Evolutionary conservation across 202 grass and related monocot species (phyloP).

Genomic region (Setaria viridis): DNA sequence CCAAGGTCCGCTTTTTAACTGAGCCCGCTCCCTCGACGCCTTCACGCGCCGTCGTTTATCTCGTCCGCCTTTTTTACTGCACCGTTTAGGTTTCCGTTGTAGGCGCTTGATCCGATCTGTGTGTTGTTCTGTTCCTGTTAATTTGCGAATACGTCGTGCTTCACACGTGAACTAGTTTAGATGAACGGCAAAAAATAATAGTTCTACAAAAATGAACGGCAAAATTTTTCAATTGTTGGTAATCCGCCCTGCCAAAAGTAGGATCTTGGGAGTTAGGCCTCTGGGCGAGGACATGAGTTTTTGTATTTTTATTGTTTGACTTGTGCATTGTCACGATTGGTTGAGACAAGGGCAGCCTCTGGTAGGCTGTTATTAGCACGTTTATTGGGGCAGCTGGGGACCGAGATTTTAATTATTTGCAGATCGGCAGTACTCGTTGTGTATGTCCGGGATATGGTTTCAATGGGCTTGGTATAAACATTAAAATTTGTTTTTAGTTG

Average conservation of each 20-base stretch:
- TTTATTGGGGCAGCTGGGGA: neutral
- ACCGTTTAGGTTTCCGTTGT: neutral
- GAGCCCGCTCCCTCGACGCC: neutral
- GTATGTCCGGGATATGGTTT: neutral
- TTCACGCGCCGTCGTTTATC: neutral
- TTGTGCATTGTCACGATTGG: conserved; percentile 10
- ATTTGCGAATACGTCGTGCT: neutral
- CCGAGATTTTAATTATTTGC: neutral
- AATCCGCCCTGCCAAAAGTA: neutral
- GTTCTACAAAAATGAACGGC: neutral
- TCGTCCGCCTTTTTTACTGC: neutral
- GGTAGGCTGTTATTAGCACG: neutral
- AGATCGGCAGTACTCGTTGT: neutral
- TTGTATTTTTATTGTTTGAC: conserved; percentile 35
- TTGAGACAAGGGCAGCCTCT: neutral
- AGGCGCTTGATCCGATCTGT: conserved; percentile 36
- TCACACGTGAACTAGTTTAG: neutral
- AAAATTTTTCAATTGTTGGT: neutral
- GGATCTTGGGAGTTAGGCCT: neutral
- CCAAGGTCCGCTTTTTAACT: conserved; percentile 51
- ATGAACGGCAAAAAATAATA: neutral
- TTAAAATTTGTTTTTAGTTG: neutral
- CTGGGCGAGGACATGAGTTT: neutral
- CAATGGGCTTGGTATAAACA: neutral
- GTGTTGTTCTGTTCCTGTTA: neutral